A percentile compares a stretch with the other conserved stretches of the same genome.
These are phyloP conservation scores for Candida coquimbonensis DNA, from an alignment of 805 yeast species.

Conservation along the genomic window DNA sequence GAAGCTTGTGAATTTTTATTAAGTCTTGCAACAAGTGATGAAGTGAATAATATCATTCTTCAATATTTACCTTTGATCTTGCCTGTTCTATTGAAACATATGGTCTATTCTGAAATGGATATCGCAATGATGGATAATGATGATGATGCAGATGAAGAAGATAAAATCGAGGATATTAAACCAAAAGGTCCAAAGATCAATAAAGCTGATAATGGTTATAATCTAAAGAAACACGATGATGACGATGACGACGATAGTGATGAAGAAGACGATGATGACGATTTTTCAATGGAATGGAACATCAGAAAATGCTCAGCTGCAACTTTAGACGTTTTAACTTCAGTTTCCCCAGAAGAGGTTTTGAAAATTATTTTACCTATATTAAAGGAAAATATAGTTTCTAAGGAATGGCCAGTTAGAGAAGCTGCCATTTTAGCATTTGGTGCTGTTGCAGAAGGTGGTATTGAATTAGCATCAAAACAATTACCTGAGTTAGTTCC, in stretches of 20 bases:
- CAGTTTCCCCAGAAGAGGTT: slow-evolving; percentile 59
- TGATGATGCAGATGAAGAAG: slow-evolving; percentile 73
- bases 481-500: slow-evolving; percentile 80
- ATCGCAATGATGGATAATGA: slow-evolving; percentile 59
- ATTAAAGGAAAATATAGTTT: slow-evolving; percentile 60
- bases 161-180: slow-evolving; percentile 78
- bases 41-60: slow-evolving; percentile 45
- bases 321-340: slow-evolving; percentile 75
- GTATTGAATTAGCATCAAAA: slow-evolving; percentile 59
- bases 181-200: slow-evolving; percentile 74
- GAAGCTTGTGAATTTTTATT: slow-evolving; percentile 92
- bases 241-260: slow-evolving; percentile 56
- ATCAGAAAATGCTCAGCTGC: slow-evolving; percentile 93
- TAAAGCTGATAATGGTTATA: slow-evolving; percentile 19
- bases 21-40: slow-evolving; percentile 56
- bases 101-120: slow-evolving; percentile 87
- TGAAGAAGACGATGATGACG: slow-evolving; percentile 67
- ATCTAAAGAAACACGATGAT: slow-evolving; percentile 26
- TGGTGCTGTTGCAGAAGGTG: slow-evolving; percentile 93
- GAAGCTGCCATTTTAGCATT: slow-evolving; percentile 92
- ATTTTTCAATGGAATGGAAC: slow-evolving; percentile 75
- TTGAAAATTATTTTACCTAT: slow-evolving; percentile 65
- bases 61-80: slow-evolving; percentile 56
- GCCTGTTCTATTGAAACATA: slow-evolving; percentile 71
- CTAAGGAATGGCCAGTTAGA: slow-evolving; percentile 78